Percentiles rank a stretch among this genome's conserved stretches.
Conservation (phyloP, 1,284 basidiomycete genomes). For the Ganoderma boninense region DNA sequence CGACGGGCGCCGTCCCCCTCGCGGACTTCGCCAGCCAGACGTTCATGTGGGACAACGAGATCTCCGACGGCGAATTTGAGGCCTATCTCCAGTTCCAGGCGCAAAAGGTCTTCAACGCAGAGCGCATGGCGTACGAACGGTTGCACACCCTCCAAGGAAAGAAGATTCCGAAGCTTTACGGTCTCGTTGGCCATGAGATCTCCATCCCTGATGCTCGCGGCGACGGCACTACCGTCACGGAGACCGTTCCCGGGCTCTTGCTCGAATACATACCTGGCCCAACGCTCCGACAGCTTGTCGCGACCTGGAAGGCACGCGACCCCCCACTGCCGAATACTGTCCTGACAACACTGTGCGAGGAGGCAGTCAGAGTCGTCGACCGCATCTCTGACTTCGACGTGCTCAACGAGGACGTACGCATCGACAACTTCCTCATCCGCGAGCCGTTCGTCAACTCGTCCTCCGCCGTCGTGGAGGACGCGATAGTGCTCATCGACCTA, state of each 20-base stretch:
- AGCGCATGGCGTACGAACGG: constrained; percentile 13
- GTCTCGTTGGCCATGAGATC: constrained; percentile 12
- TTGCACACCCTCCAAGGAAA: constrained; percentile 18
- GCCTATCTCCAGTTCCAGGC: constrained; percentile 2
- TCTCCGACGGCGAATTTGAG: constrained; percentile 14
- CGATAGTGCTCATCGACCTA: constrained; percentile 17
- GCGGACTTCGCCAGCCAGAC: constrained; percentile 2
- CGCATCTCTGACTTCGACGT: constrained; percentile 20
- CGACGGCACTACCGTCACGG: constrained; percentile 2
- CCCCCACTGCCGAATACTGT: constrained; percentile 10
- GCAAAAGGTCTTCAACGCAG: constrained; percentile 8
- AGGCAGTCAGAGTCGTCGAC: constrained; percentile 16
- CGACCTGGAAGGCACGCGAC: constrained; percentile 14
- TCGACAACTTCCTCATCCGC: constrained; percentile 22
- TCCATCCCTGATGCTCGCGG: constrained; percentile 6
- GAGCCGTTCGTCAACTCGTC: constrained; percentile 8
- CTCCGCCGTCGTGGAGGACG: background rate
- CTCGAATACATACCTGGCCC: constrained; percentile 18
- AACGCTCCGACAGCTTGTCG: constrained; percentile 14
- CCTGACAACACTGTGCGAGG: constrained; percentile 14
- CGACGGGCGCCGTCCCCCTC: background rate
- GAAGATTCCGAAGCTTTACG: constrained; percentile 17
- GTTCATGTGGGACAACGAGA: constrained; percentile 9
- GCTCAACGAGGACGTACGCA: constrained; percentile 20
- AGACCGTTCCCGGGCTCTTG: constrained; percentile 13